Percentiles rank a stretch among this genome's conserved stretches.
These are phyloP conservation scores for Annulohypoxylon bovei DNA, from an alignment of 495 filamentous ascomycete genomes.

Conservation along the genomic window DNA sequence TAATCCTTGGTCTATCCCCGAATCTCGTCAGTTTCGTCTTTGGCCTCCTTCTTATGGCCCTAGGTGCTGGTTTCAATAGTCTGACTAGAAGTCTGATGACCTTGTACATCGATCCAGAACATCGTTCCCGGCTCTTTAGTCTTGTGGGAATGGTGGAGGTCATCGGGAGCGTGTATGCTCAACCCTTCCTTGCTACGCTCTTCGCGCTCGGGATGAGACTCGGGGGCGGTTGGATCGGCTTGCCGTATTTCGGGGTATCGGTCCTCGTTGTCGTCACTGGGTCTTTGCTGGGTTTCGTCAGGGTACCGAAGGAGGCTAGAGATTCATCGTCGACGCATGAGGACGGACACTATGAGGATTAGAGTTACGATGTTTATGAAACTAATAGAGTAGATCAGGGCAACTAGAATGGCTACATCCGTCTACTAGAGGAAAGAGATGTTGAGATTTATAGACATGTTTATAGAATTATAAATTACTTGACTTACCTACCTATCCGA, in stretches of 20 bases:
- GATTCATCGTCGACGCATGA: conserved; percentile 1
- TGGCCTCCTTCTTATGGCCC: conserved; percentile 46
- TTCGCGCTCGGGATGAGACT: conserved; percentile 47
- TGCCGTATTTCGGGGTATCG: conserved; percentile 46
- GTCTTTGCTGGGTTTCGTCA: conserved; percentile 40
- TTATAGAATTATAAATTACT: neutral
- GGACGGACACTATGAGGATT: neutral
- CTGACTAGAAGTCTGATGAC: conserved; percentile 62
- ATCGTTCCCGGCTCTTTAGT: conserved; percentile 67
- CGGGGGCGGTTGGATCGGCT: conserved; percentile 46
- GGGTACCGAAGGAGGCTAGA: conserved; percentile 27
- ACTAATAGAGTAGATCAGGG: neutral
- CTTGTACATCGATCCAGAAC: conserved; percentile 62
- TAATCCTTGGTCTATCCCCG: conserved; percentile 46
- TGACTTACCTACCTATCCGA: too few relatives aligned
- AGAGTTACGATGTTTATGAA: neutral
- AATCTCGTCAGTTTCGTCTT: conserved; percentile 41
- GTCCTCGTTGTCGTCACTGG: conserved; percentile 26
- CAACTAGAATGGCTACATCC: neutral
- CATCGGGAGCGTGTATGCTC: conserved; percentile 62
- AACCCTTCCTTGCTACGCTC: conserved; percentile 50
- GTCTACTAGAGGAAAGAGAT: neutral
- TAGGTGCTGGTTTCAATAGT: conserved; percentile 45
- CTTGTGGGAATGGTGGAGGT: conserved; percentile 66
- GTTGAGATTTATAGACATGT: neutral